Evolutionary conservation across 495 filamentous ascomycete species (phyloP), one percentile per base, ranked within the genome.

Genomic region (Choiromyces venosus): DNA sequence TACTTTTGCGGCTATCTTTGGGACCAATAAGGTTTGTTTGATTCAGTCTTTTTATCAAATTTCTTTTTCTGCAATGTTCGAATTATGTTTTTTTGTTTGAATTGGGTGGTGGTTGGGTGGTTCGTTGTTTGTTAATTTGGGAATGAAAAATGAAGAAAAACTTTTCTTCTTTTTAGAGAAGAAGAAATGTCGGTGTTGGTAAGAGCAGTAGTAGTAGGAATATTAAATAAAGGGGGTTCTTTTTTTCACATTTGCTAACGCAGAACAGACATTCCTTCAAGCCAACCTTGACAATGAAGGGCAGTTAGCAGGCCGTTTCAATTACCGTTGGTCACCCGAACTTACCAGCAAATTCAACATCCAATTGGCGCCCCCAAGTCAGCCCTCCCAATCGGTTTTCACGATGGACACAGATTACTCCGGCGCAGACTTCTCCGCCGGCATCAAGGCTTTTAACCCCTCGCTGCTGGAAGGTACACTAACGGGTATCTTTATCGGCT

Each of bases 321-420:
- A 99, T 86, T 95, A 91, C 83, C 90, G 94, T 77, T 96, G 93
- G 92, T 89, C 83, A 77, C 84, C 86, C 66, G 84, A 88, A 42
- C 84, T 96, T 67, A 88, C 93, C 74, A 91, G 92, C 80, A 97
- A 97, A 86, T 87, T 90, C 74, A 90, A 92, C 74, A 87, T 92
- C 72, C 91, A 95, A 83, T 88, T 97, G 79, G 86, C 91, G 76
- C 74, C 79, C 66, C 86, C 88, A 46, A 87, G 87, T 64, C 88
- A 87, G 68, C 79, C 83, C 29, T 89, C 89, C 76, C 87, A 89
- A 76, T 90, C 91, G 75, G 92, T 97, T 86, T 84, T 94, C 71
- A 91, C 94, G 74, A 86, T 97, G 74, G 96, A 99, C 77, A 92
- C 94, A 80, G 95, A 98, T 85, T 97, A 96, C 84, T 91, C 87